Evolutionary conservation across 73 alveolate genomes (phyloP).

Genomic region (Paramecium pentaurelia): DNA sequence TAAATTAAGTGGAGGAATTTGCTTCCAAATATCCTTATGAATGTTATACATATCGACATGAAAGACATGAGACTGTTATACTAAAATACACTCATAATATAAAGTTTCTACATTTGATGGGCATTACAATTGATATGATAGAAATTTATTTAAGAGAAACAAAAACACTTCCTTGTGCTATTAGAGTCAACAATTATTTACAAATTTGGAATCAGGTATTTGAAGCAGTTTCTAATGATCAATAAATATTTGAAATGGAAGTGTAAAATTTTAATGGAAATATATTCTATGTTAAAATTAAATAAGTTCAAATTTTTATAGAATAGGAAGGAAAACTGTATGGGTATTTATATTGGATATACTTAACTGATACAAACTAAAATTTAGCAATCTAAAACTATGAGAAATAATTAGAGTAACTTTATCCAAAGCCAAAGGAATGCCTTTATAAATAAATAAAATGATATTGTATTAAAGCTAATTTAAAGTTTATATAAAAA

Average conservation of each 20-base stretch:
- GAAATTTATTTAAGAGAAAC: not conserved
- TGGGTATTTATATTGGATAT: conserved; percentile 1
- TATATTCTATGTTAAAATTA: not conserved
- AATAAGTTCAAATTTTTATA: not conserved
- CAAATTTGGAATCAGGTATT: not conserved
- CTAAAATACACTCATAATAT: not conserved
- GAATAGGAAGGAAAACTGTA: not conserved
- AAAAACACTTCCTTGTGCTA: conserved; percentile 25
- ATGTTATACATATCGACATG: not conserved
- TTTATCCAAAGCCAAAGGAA: conserved; percentile 14
- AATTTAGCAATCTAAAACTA: not conserved
- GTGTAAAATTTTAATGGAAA: conserved; percentile 22
- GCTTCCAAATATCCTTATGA: conserved; percentile 33
- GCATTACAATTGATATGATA: not conserved
- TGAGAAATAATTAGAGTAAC: not conserved
- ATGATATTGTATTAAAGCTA: not conserved
- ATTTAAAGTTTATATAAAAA: not conserved
- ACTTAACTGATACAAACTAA: not conserved
- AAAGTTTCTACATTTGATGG: conserved; percentile 1
- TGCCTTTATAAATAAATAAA: not conserved
- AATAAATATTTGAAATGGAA: not conserved
- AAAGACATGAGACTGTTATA: not conserved
- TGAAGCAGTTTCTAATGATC: not conserved
- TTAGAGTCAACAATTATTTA: not conserved
- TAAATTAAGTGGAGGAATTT: not conserved